Conservation (phyloP, 176 grass and related monocot species). For the Bolboschoenus planiculmis region DNA sequence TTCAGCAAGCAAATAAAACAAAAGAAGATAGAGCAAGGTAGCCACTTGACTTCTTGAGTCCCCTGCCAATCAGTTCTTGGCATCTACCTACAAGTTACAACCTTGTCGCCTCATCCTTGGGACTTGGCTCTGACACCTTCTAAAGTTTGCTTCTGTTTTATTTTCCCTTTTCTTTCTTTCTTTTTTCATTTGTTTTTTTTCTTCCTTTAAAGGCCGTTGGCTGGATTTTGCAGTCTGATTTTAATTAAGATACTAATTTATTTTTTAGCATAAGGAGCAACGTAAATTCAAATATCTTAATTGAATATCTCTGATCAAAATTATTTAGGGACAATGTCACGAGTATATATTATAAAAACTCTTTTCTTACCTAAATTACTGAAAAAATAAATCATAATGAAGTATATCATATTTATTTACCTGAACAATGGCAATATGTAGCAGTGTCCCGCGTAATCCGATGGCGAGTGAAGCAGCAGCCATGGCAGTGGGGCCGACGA, state of each 20-base stretch:
- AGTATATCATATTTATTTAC: conserved; percentile 23
- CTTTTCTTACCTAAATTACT: neutral
- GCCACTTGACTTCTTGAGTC: neutral
- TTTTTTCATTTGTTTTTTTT: too few relatives aligned
- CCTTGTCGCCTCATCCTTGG: too few relatives aligned
- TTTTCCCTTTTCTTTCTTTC: too few relatives aligned
- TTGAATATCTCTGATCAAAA: neutral
- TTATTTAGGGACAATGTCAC: neutral
- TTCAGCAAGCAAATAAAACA: too few relatives aligned
- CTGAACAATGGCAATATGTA: conserved; percentile 84
- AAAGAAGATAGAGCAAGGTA: too few relatives aligned
- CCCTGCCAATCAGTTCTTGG: neutral
- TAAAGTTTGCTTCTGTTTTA: too few relatives aligned
- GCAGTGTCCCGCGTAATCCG: conserved; percentile 48
- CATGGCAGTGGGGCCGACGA: conserved; percentile 62
- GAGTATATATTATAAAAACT: neutral
- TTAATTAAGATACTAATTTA: too few relatives aligned
- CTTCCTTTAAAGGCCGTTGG: too few relatives aligned
- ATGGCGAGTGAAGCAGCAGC: conserved; percentile 58
- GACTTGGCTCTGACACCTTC: too few relatives aligned
- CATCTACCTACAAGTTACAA: too few relatives aligned
- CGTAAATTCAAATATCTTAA: neutral
- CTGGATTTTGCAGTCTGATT: too few relatives aligned
- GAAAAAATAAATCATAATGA: neutral
- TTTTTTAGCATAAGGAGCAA: too few relatives aligned